Base-by-base conservation (phyloP, 768 basidiomycete species). In the Boletus bicolor region DNA sequence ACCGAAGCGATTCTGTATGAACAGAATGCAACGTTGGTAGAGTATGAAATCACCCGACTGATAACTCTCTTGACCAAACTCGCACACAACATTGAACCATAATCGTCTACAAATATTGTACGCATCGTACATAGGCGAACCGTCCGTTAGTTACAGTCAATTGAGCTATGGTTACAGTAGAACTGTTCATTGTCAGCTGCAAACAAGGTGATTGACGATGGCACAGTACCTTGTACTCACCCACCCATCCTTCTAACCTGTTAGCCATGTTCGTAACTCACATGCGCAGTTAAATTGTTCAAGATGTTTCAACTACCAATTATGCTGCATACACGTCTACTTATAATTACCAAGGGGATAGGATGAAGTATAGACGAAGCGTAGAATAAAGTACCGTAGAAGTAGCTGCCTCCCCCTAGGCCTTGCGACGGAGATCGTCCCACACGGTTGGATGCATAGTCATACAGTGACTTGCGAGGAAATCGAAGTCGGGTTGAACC, bases 1-100 rank as follows among this genome's bases (percentile, higher is more conserved):
- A 87, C 85, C 0, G 92, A 95, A 67, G 81, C 91, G 0, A 79
- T 94, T 61, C 77, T 82, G 24, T 77, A 84, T 38, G 89, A 93
- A 51, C 76, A 82, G 63, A 84, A 90, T 63, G 70, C 72, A 12
- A 83, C 81, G 0, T 68, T 85, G 58, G 86, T 85, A 2, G 65
- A 81, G 56, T 69, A 80, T 58, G 91, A 93, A 68, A 79, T 80
- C 11, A 67, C 70, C 11, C 79, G 88, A 47, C 72, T 92, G 59
- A 72, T 74, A 24, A 66, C 63, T 7, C 75, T 87, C 51, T 68
- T 93, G n/a, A 73, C 79, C 51, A 74, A 75, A 49, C 76, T 89
- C 51, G 76, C 82, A 21, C 64, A 76, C 24, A 24, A 57, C 19
- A 64, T 62, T n/a, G 42, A 64, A 11, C 55, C 61, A 42, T 68